These are phyloP conservation scores for Pleurotus giganteus DNA, from an alignment of 768 basidiomycete genomes.

Conservation along the genomic window DNA sequence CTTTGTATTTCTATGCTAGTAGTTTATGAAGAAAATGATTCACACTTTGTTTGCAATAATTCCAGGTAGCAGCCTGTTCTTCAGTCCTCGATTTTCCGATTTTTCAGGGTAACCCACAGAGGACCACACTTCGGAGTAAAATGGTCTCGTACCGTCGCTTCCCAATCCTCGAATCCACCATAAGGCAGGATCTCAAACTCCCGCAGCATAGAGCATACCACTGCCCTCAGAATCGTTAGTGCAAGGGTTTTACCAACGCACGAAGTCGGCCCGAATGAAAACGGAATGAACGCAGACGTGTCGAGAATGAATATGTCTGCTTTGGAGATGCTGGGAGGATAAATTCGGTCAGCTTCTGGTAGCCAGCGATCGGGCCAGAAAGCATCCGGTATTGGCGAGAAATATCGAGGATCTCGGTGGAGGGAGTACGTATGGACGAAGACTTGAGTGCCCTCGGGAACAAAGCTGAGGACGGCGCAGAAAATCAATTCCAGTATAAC, in stretches of 20 bases:
- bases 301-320: conserved; percentile 22
- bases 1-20: too few species aligned
- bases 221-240: conserved; percentile 36
- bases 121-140: conserved; percentile 6
- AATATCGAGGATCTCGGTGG: conserved; percentile 45
- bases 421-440: conserved; percentile 42
- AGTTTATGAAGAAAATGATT: too few species aligned
- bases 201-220: conserved; percentile 33
- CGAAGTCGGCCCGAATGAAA: conserved; percentile 38
- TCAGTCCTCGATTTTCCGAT: background rate
- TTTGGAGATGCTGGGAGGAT: conserved; percentile 25
- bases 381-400: conserved; percentile 39
- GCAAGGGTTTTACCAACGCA: conserved; percentile 45
- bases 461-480: conserved; percentile 27
- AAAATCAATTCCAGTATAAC: background rate
- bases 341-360: conserved; percentile 15
- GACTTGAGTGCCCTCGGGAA: conserved; percentile 43
- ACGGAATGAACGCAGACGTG: conserved; percentile 37
- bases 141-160: conserved; percentile 30
- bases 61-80: background rate
- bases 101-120: background rate
- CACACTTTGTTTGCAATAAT: too few species aligned
- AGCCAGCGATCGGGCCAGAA: conserved; percentile 45
- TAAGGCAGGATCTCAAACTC: conserved; percentile 31
- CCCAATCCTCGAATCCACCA: conserved; percentile 23